Conservation (phyloP, 805 yeast species). For the Saccharomyces eubayanus region DNA sequence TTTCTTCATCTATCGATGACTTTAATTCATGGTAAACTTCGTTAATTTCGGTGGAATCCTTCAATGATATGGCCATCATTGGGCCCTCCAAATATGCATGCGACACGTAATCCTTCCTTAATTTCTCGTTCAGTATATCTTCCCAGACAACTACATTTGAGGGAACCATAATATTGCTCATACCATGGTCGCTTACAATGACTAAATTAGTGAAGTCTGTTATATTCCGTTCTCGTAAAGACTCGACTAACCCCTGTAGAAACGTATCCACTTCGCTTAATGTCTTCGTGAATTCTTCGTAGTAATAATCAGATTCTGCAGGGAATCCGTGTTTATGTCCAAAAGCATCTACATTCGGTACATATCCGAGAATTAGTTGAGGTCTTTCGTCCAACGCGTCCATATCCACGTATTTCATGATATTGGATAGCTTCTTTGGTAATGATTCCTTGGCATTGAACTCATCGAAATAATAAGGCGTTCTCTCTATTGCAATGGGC, state of each 20-base stretch:
- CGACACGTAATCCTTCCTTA: slow-evolving; percentile 6
- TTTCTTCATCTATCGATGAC: slow-evolving; percentile 22
- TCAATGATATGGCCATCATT: slow-evolving; percentile 8
- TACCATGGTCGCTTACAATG: slow-evolving; percentile 85
- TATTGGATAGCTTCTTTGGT: slow-evolving; percentile 48
- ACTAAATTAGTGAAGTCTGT: slow-evolving; percentile 61
- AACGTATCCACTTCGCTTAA: slow-evolving; percentile 58
- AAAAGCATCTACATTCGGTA: slow-evolving; percentile 71
- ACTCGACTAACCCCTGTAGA: slow-evolving; percentile 41
- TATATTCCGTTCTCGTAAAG: slow-evolving; percentile 47
- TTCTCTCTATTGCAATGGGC: slow-evolving; percentile 34
- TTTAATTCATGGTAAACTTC: slow-evolving; percentile 41
- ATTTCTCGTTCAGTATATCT: slow-evolving; percentile 48
- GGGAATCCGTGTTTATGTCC: slow-evolving; percentile 68
- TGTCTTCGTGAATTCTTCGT: slow-evolving; percentile 4
- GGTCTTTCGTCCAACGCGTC: slow-evolving; percentile 48
- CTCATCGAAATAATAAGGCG: slow-evolving; percentile 47
- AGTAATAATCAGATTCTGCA: slow-evolving; percentile 37
- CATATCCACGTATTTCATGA: slow-evolving; percentile 60
- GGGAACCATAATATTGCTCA: slow-evolving; percentile 68
- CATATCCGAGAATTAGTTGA: slow-evolving; percentile 66
- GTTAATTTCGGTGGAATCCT: slow-evolving; percentile 8
- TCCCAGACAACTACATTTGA: slow-evolving; percentile 47
- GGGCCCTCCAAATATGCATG: slow-evolving; percentile 15
- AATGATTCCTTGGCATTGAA: slow-evolving; percentile 55